These are phyloP conservation scores for Monotropa hypopitys DNA, from an alignment of 179 eudicot genomes.

Conservation along the genomic window DNA sequence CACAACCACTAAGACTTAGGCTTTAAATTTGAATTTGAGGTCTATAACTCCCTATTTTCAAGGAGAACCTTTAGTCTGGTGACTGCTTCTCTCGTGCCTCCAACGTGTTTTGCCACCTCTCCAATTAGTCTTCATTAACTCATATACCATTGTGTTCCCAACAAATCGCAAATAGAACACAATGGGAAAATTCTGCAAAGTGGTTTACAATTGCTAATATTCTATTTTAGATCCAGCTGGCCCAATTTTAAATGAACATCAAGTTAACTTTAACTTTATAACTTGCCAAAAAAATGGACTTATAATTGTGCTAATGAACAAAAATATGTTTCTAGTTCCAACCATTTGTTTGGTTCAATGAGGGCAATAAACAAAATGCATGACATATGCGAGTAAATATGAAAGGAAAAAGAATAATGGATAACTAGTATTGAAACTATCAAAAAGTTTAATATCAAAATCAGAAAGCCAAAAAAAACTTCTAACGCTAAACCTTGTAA, in stretches of 20 bases:
- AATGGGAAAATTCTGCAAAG: neutral
- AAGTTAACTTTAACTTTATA: neutral
- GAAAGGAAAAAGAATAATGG: neutral
- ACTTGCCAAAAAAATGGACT: neutral
- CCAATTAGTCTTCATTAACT: neutral
- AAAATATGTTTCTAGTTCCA: neutral
- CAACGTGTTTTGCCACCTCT: neutral
- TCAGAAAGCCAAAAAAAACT: neutral
- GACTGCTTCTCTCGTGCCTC: no score
- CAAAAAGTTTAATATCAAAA: neutral
- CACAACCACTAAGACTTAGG: neutral
- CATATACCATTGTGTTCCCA: neutral
- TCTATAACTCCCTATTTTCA: neutral
- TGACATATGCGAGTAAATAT: neutral
- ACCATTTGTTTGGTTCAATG: neutral
- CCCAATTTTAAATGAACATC: neutral
- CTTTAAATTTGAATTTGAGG: neutral
- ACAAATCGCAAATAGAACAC: neutral
- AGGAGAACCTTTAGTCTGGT: neutral
- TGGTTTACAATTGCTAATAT: neutral
- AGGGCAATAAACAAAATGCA: neutral
- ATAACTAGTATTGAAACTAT: neutral
- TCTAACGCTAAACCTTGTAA: conserved; percentile 55
- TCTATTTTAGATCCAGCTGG: neutral
- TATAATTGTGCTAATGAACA: no score